Conservation (phyloP, 2,329 filamentous ascomycete genomes). For the Aspergillus pseudoglaucus region DNA sequence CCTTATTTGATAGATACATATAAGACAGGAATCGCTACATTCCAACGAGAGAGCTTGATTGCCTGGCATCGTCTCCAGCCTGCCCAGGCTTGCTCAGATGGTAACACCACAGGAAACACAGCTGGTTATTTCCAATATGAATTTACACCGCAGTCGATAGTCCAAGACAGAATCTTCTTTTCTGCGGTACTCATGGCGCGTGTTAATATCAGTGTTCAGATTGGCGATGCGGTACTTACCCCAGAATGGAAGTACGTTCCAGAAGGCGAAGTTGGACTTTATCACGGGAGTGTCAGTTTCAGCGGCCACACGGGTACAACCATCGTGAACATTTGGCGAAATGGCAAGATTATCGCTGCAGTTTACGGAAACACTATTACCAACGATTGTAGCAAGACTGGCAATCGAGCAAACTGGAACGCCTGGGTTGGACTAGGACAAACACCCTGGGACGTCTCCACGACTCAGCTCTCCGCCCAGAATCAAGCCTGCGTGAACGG, state of each 20-base stretch:
- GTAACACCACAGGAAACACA: constrained; percentile 22
- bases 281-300: constrained; percentile 25
- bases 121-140: constrained; percentile 19
- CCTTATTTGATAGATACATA: constrained; percentile 32
- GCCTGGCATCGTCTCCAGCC: constrained; percentile 22
- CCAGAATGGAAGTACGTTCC: constrained; percentile 22
- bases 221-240: constrained; percentile 20
- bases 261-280: constrained; percentile 24
- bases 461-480: constrained; percentile 1
- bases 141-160: constrained; percentile 9
- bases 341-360: constrained; percentile 12
- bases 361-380: constrained; percentile 20
- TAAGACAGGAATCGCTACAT: constrained; percentile 23
- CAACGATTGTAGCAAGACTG: constrained; percentile 12
- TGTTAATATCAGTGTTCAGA: constrained; percentile 23
- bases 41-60: constrained; percentile 19
- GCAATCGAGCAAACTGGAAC: constrained; percentile 29
- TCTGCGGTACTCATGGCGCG: constrained; percentile 29
- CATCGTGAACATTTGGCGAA: constrained; percentile 19
- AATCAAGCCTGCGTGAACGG: constrained; percentile 18
- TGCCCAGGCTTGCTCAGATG: constrained; percentile 10
- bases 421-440: constrained; percentile 26
- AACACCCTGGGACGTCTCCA: neutral
- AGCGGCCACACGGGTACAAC: constrained; percentile 18
- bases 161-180: constrained; percentile 19